These are phyloP conservation scores for Rubia occidens DNA, from an alignment of 305 asterid species.

Conservation along the genomic window DNA sequence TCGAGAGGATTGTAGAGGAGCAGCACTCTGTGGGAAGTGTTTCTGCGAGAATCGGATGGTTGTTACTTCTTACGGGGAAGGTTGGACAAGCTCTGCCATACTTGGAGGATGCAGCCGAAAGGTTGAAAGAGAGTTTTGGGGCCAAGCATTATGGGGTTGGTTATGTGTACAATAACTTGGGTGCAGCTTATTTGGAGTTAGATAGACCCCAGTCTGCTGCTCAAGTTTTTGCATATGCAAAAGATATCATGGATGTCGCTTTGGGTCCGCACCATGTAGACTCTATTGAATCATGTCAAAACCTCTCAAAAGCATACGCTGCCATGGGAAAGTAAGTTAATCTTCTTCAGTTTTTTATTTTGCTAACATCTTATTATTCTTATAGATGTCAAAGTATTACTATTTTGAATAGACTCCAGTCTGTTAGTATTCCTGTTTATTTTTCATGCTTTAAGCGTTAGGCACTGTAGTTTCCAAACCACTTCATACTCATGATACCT, in stretches of 20 bases:
- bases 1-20: slow-evolving; percentile 72
- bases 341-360: neutral
- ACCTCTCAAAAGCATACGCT: slow-evolving; percentile 81
- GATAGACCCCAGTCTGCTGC: slow-evolving; percentile 93
- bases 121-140: slow-evolving; percentile 88
- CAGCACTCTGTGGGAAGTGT: slow-evolving; percentile 85
- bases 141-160: slow-evolving; percentile 75
- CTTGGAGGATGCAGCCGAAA: slow-evolving; percentile 85
- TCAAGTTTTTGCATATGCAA: slow-evolving; percentile 80
- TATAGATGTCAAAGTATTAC: neutral
- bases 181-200: slow-evolving; percentile 82
- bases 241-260: slow-evolving; percentile 80
- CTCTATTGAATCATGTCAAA: slow-evolving; percentile 72
- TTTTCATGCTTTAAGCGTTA: neutral
- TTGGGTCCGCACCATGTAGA: slow-evolving; percentile 88
- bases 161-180: slow-evolving; percentile 79
- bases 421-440: neutral
- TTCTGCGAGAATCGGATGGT: slow-evolving; percentile 84
- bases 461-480: neutral
- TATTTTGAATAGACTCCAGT: neutral
- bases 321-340: slow-evolving; percentile 65
- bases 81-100: slow-evolving; percentile 65
- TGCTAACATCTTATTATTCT: neutral
- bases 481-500: neutral
- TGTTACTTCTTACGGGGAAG: slow-evolving; percentile 63